Conservation (phyloP, 805 yeast species). For the Tanozyma kutaoensis region DNA sequence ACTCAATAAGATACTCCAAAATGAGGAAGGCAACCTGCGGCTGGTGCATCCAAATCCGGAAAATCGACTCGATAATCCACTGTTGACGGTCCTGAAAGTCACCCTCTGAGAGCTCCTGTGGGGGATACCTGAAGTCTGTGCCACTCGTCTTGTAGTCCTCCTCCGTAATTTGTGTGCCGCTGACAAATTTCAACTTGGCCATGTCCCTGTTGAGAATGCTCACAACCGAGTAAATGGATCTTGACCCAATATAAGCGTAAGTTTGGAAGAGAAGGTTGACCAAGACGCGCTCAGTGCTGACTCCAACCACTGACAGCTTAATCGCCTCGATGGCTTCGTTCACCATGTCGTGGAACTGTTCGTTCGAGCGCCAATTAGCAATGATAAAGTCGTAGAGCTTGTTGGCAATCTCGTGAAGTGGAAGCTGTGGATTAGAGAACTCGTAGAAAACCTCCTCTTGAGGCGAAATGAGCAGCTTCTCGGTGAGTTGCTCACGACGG, state of each 20-base stretch:
- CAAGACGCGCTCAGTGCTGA: constrained; percentile 20
- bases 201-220: constrained; percentile 26
- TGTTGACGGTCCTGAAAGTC: constrained; percentile 15
- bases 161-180: constrained; percentile 18
- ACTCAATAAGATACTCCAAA: constrained; percentile 28
- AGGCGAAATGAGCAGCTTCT: constrained; percentile 12
- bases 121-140: constrained; percentile 19
- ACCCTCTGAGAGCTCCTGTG: constrained; percentile 10
- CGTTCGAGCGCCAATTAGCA: constrained; percentile 25
- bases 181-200: constrained; percentile 22
- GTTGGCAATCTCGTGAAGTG: constrained; percentile 21
- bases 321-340: constrained; percentile 14
- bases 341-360: constrained; percentile 19
- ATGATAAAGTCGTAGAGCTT: constrained; percentile 27
- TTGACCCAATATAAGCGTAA: constrained; percentile 70
- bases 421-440: constrained; percentile 21
- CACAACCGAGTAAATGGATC: constrained; percentile 54
- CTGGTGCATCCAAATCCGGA: constrained; percentile 30
- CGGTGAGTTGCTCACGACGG: constrained; percentile 10
- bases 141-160: constrained; percentile 14
- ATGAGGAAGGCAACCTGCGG: constrained; percentile 31
- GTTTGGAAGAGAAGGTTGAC: constrained; percentile 56
- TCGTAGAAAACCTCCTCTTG: constrained; percentile 26
- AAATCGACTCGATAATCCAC: constrained; percentile 24
- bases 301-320: constrained; percentile 8